Percentiles rank a stretch among this genome's conserved stretches.
These are phyloP conservation scores for Psidium guajava DNA, from an alignment of 345 rosid species.

Conservation along the genomic window DNA sequence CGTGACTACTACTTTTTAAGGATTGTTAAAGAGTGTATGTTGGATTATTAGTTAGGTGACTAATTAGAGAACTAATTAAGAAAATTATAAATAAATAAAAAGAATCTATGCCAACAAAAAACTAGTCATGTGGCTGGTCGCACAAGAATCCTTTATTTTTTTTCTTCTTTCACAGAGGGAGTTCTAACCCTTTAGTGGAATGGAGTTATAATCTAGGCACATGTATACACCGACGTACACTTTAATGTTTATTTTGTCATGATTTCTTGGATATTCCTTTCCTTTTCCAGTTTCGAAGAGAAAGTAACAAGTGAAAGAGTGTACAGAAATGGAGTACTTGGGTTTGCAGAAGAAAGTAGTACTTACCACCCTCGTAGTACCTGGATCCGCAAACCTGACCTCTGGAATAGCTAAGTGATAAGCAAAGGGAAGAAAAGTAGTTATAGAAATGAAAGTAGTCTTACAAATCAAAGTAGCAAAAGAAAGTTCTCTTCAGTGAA, in stretches of 20 bases:
- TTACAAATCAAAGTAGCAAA: neutral
- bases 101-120: no score
- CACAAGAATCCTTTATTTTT: no score
- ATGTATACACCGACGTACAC: neutral
- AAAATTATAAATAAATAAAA: no score
- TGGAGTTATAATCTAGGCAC: neutral
- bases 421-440: fast-evolving
- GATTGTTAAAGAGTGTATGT: no score
- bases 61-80: no score
- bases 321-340: no score
- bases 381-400: fast-evolving
- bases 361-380: neutral
- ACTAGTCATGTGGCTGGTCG: no score
- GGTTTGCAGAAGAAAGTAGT: no score
- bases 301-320: neutral
- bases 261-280: neutral
- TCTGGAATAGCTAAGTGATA: fast-evolving
- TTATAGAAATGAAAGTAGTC: fast-evolving
- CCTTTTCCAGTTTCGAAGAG: neutral
- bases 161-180: neutral
- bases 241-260: neutral
- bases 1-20: no score
- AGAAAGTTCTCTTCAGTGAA: fast-evolving
- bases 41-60: no score
- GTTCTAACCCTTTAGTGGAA: neutral